Percentiles rank a stretch among this genome's conserved stretches.
These are phyloP conservation scores for Hemisphaericaspora xylofermentans DNA, from an alignment of 1,139 yeast genomes.

Conservation along the genomic window DNA sequence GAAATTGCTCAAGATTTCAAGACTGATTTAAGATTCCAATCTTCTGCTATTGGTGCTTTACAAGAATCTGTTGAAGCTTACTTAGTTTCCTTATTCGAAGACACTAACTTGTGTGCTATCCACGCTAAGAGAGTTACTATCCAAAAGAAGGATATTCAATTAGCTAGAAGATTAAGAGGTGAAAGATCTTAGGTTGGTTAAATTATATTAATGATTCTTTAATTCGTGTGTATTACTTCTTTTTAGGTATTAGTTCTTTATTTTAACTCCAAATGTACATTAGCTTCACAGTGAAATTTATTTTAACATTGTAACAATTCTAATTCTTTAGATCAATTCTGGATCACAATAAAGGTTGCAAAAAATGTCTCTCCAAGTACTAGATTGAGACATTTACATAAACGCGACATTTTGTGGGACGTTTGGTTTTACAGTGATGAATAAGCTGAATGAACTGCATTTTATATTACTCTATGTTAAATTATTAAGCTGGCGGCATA, in stretches of 20 bases:
- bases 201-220: conserved; percentile 3
- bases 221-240: conserved; percentile 5
- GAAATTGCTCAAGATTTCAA: conserved; percentile 98
- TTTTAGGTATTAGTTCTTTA: conserved; percentile 4
- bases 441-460: too few relatives aligned
- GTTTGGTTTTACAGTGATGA: too few relatives aligned
- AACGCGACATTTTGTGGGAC: too few relatives aligned
- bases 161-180: conserved; percentile 99
- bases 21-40: conserved; percentile 97
- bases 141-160: conserved; percentile 98
- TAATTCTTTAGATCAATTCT: too few relatives aligned
- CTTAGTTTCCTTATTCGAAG: conserved; percentile 87
- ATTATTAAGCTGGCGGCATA: conserved; percentile 67
- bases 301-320: too few relatives aligned
- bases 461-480: neutral
- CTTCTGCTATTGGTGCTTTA: conserved; percentile 97
- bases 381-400: neutral
- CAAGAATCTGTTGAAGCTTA: conserved; percentile 99
- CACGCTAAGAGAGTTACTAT: conserved; percentile 99
- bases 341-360: neutral
- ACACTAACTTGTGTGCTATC: conserved; percentile 97
- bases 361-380: neutral
- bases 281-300: neutral
- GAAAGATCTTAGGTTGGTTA: conserved; percentile 63
- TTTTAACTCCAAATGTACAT: conserved; percentile 6